Base-by-base conservation (phyloP, 192 early-diverging fungal species). In the Linnemannia zychae region DNA sequence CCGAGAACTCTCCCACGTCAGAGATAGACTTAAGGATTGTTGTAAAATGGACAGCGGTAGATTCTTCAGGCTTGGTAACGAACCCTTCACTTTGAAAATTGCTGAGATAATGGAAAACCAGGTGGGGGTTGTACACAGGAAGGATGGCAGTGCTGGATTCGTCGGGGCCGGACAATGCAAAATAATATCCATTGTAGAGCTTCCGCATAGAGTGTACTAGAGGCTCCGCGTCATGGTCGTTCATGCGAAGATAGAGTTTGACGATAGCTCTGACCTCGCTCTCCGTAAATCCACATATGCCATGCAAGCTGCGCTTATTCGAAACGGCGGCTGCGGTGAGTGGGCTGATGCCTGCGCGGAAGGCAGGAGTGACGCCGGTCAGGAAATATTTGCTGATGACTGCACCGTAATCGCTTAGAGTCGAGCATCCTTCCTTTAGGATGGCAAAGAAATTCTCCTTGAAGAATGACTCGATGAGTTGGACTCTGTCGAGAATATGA, bases 211-310 rank as follows among this genome's bases (percentile, higher is more conserved):
- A 65, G 68, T 81, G 60, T 46, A 79, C 37, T 65, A 85, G 60
- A 74, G 36, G 36, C 48, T 68, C 76, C 60, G 77, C 53, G 31
- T 74, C 77, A 53, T 84, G 70, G 68, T 74, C 72, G 57, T 84
- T 50, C 77, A 74, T 78, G 67, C 52, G 40, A 33, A 87, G 65
- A 75, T 82, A 87, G 72, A 66, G 72, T 57, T 82, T 72, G 76
- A 82, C 75, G 73, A 87, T 76, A 71, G 79, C 76, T 78, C 67
- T 81, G 85, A 87, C 85, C 67, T 87, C 79, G 67, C 31, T 78
- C 74, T 87, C 79, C 37, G 79, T 69, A 60, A 87, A 81, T 46
- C 85, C 85, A 78, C 85, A 81, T 81, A 81, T 77, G 78, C 85
- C 85, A 69, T 87, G 79, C 75, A 87, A 76, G 46, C 66, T 72